A percentile compares a stretch with the other conserved stretches of the same genome.
Conservation (phyloP, 306 rosid species). For the Rosa multiflora region DNA sequence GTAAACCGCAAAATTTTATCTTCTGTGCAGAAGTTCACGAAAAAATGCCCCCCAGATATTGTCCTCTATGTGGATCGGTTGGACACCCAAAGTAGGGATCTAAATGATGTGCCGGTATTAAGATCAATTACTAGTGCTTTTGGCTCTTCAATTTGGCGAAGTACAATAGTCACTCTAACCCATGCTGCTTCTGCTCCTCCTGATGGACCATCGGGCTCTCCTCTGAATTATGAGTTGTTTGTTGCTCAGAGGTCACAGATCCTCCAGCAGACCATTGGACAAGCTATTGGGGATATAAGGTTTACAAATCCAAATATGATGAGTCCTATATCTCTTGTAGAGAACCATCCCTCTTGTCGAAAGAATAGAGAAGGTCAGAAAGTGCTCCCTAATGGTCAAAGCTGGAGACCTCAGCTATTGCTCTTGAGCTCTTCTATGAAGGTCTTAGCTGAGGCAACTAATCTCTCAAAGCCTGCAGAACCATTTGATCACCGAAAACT, state of each 20-base stretch:
- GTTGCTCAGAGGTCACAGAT: constrained; percentile 93
- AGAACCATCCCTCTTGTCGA: constrained; percentile 94
- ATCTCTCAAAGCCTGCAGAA: constrained; percentile 73
- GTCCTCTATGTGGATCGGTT: constrained; percentile 92
- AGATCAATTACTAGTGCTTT: constrained; percentile 61
- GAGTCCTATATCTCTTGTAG: constrained; percentile 91
- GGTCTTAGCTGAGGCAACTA: constrained; percentile 72
- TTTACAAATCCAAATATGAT: constrained; percentile 74
- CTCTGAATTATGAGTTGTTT: constrained; percentile 83
- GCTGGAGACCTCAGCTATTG: constrained; percentile 84
- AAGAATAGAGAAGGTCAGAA: constrained; percentile 92
- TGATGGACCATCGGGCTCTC: constrained; percentile 92
- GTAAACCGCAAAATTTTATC: constrained; percentile 65
- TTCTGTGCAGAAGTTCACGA: constrained; percentile 65
- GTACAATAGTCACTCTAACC: constrained; percentile 74
- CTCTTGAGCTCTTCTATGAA: constrained; percentile 89
- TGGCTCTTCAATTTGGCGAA: constrained; percentile 83
- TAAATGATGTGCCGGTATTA: constrained; percentile 80
- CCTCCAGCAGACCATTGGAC: constrained; percentile 91
- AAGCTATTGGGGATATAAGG: constrained; percentile 91
- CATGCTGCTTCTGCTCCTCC: constrained; percentile 98
- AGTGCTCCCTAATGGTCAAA: constrained; percentile 96
- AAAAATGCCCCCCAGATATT: constrained; percentile 80
- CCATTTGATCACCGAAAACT: constrained; percentile 73
- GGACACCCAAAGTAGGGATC: constrained; percentile 87